Evolutionary conservation across 2,329 filamentous ascomycete species (phyloP), one percentile per base, ranked within the genome.

Genomic region (Aspergillus sp.): DNA sequence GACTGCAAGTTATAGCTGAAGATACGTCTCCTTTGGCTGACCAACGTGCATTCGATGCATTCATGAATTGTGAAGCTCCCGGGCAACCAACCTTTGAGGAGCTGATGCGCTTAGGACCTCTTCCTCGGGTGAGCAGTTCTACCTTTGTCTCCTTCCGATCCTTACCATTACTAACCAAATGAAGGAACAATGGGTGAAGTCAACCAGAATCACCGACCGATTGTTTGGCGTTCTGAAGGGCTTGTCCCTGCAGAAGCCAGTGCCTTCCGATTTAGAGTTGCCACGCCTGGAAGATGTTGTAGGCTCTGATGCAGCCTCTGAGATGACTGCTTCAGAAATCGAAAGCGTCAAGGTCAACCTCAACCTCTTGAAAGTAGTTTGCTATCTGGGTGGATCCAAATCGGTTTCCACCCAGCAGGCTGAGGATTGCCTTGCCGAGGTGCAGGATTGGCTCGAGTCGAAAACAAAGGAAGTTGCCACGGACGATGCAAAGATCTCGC

Each of bases 1-100:
- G 38, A 53, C 45, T 44, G 42, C 33, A 36, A 55, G 45, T 22
- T 50, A 49, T 42, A 75, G 73, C 68, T 24, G 62, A 59, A 19
- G 62, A 72, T 43, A 49, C 51, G 10, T 64, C 65, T 0, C 49
- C 65, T 1, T 49, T 64, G 38, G 45, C 63, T 20, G 73, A 76
- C 50, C 65, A 70, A 43, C 70, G 73, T 42, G 62, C 59, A 10
- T 74, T 68, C 46, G 64, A 67, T 40, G 70, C 67, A 30, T 75
- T 74, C 36, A 70, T 73, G 69, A 70, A 71, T 52, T 73, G 71
- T 44, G 73, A 76, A 60, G 58, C 62, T 11, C 61, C 64, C 22
- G 64, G 60, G 4, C 60, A 66, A 43, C 60, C 66, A 19, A 62
- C 62, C 11, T 69, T 75, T 45, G 73, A 76, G 56, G 59, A 73